Conservation (phyloP, 1,139 yeast species). For the Suhomyces anneliseae region DNA sequence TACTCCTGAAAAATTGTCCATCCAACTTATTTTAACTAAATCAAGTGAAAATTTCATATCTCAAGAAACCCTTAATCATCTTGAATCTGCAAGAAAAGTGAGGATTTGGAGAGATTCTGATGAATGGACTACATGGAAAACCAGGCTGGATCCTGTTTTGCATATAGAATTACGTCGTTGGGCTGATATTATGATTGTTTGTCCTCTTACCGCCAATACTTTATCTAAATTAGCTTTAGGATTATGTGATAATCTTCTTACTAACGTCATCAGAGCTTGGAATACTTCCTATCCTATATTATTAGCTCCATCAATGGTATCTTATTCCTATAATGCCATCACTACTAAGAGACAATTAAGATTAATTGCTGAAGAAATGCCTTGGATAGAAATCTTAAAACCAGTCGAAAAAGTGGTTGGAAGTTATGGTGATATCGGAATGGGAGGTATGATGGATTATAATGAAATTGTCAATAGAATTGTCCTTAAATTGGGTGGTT, state of each 20-base stretch:
- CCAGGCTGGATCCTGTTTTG: conserved; percentile 84
- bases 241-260: conserved; percentile 81
- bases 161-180: conserved; percentile 92
- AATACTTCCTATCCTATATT: conserved; percentile 82
- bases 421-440: conserved; percentile 91
- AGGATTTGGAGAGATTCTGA: conserved; percentile 87
- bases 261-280: conserved; percentile 92
- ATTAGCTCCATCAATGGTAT: conserved; percentile 93
- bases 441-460: conserved; percentile 92
- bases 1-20: conserved; percentile 68
- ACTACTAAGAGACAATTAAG: conserved; percentile 80
- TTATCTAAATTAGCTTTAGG: conserved; percentile 89
- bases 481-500: conserved; percentile 82
- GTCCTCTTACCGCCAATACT: conserved; percentile 90
- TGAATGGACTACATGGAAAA: conserved; percentile 89
- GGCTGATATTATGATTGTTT: conserved; percentile 90
- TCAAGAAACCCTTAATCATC: conserved; percentile 48
- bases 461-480: conserved; percentile 86
- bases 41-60: conserved; percentile 81
- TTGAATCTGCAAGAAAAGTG: conserved; percentile 45
- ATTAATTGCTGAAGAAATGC: conserved; percentile 80
- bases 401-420: conserved; percentile 95
- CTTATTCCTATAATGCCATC: conserved; percentile 84
- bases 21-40: conserved; percentile 78
- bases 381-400: conserved; percentile 83